Percentiles rank a stretch among this genome's conserved stretches.
phyloP scores from a whole-genome alignment of 495 filamentous ascomycete species.

The Daldinia childiae region DNA sequence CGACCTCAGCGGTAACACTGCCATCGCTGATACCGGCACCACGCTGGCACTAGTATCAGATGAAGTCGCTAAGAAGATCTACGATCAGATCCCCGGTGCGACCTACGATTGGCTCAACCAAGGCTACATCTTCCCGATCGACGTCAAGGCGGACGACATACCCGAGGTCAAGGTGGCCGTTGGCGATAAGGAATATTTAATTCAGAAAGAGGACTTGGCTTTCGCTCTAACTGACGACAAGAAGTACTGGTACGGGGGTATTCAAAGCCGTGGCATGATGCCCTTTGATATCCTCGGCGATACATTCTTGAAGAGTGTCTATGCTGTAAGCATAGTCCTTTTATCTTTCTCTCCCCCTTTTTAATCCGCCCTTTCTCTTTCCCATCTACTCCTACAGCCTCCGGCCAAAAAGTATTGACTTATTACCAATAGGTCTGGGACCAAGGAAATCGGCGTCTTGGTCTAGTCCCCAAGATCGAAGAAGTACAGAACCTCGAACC shows the following conservation, averaged over 20 bases:
- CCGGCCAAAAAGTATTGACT: background rate
- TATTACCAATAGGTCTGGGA: constrained; percentile 70
- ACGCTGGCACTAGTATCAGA: constrained; percentile 77
- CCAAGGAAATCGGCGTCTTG: constrained; percentile 75
- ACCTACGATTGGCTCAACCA: constrained; percentile 70
- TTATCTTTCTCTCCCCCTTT: background rate
- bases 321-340: constrained; percentile 64
- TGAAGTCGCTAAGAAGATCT: constrained; percentile 70
- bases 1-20: constrained; percentile 69
- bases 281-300: constrained; percentile 79
- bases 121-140: constrained; percentile 72
- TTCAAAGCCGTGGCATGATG: constrained; percentile 74
- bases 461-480: constrained; percentile 72
- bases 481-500: constrained; percentile 60
- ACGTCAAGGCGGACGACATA: constrained; percentile 64
- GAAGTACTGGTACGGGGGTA: constrained; percentile 72
- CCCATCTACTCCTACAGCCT: background rate
- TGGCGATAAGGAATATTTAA: constrained; percentile 68
- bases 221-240: constrained; percentile 70
- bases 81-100: constrained; percentile 74
- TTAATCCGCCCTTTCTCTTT: background rate
- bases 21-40: constrained; percentile 83
- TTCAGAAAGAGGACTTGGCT: constrained; percentile 77
- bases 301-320: constrained; percentile 78
- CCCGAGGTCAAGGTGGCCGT: constrained; percentile 75